Evolutionary conservation across 1,139 yeast species (phyloP).

Genomic region (Yamadazyma blattariae): DNA sequence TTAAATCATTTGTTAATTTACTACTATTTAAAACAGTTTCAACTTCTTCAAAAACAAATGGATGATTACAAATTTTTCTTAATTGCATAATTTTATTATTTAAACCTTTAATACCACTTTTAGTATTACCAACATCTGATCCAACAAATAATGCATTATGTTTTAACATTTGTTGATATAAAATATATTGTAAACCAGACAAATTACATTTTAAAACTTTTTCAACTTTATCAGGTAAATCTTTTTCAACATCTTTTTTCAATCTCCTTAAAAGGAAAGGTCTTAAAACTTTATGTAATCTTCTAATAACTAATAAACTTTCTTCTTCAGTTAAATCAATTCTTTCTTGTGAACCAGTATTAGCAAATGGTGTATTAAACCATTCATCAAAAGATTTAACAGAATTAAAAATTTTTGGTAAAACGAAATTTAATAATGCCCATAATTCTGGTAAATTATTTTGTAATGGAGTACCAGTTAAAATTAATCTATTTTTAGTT

Average conservation of each 20-base stretch:
- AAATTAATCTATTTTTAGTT: conserved; percentile 71
- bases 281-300: conserved; percentile 92
- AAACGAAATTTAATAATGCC: conserved; percentile 76
- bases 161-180: conserved; percentile 77
- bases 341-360: conserved; percentile 78
- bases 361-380: conserved; percentile 84
- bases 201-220: conserved; percentile 92
- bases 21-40: conserved; percentile 83
- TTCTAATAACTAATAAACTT: conserved; percentile 85
- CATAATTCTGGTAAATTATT: conserved; percentile 82
- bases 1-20: conserved; percentile 62
- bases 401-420: conserved; percentile 79
- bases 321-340: conserved; percentile 88
- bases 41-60: conserved; percentile 93
- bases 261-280: conserved; percentile 92
- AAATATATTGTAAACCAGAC: conserved; percentile 78
- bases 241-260: conserved; percentile 96
- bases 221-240: conserved; percentile 92
- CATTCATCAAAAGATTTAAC: conserved; percentile 86
- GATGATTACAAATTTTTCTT: conserved; percentile 95
- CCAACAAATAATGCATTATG: conserved; percentile 66
- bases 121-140: conserved; percentile 37
- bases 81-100: conserved; percentile 94
- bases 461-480: conserved; percentile 87
- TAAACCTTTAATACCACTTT: conserved; percentile 72